Evolutionary conservation across 352 stramenopile genomes (phyloP), one percentile per base, ranked within the genome.

Genomic region (Thalassiosira oceanica): DNA sequence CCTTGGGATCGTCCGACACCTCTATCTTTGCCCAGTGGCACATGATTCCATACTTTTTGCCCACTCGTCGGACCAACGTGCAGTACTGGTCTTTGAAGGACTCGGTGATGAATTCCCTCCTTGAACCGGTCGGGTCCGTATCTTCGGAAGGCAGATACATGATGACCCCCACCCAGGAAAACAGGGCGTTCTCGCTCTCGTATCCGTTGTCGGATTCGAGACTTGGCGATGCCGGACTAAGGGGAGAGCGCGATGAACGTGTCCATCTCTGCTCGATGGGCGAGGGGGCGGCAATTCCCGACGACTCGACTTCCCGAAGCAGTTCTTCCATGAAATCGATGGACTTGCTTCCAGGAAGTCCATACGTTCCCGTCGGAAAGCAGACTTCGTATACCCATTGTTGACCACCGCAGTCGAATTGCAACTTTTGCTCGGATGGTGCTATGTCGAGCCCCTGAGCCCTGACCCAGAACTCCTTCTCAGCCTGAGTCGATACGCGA

Each of bases 231-330:
- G 94, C 95, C 10, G 96, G 96, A 39, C 93, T 97, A 86, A 99
- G 96, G 6, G 71, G 70, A 2, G 94, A 97, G 20, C 76, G 89
- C 36, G 93, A 98, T 26, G 84, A 85, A 43, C 93, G 83, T 0
- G 94, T 96, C 96, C 96, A 99, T 16, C 96, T 89, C 79, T 99
- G 96, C 80, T 99, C 96, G 61, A 99, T 99, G 0, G 96, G 96
- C 28, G 94, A 88, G 53, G 95, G 95, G 5, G 96, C 95, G 1
- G 96, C 93, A 42, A 99, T 93, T 24, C 91, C 83, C n/a, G 92
- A 78, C 0, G 81, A 77, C 70, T 98, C 92, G 64, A 99, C 97
- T 28, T 94, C 80, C 63, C 88, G 65, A 5, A 98, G 80, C 11
- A 99, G 77, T 18, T 94, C 82, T 61, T 95, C 80, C 75, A 98